A percentile compares a stretch with the other conserved stretches of the same genome.
Evolutionary conservation across 345 rosid species (phyloP).

Genomic region (Sonneratia alba): DNA sequence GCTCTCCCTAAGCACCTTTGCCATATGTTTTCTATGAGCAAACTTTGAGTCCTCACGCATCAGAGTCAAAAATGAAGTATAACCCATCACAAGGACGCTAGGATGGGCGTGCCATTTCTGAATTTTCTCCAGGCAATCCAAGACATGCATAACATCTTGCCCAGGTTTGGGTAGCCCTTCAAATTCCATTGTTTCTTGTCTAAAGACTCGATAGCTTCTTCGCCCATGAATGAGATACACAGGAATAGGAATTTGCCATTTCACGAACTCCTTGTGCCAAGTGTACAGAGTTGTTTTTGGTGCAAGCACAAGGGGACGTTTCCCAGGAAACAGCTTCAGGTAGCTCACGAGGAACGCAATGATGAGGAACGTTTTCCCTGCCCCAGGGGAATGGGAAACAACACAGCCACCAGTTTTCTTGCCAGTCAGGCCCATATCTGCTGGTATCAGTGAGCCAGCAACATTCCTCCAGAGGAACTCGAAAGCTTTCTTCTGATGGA

Average conservation of each 20-base stretch:
- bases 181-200: conserved; percentile 25
- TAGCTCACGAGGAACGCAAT: conserved; percentile 86
- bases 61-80: conserved; percentile 75
- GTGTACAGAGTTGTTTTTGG: conserved; percentile 91
- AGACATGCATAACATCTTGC: conserved; percentile 76
- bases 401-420: conserved; percentile 78
- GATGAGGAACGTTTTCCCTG: conserved; percentile 85
- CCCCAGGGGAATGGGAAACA: conserved; percentile 88
- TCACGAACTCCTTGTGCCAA: conserved; percentile 91
- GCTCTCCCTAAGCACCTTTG: conserved; percentile 76
- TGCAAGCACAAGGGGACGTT: conserved; percentile 79
- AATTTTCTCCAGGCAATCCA: conserved; percentile 84
- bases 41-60: conserved; percentile 85
- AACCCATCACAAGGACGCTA: conserved; percentile 94
- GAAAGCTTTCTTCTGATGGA: conserved; percentile 76
- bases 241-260: conserved; percentile 79
- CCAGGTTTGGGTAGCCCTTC: conserved; percentile 52
- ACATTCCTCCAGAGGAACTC: conserved; percentile 84
- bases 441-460: conserved; percentile 66
- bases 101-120: conserved; percentile 91
- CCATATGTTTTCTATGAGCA: conserved; percentile 68
- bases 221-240: conserved; percentile 87
- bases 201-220: conserved; percentile 48
- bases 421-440: conserved; percentile 40
- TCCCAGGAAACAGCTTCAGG: conserved; percentile 76